phyloP scores from a whole-genome alignment of 2,329 filamentous ascomycete genomes.

The Nemania diffusa region DNA sequence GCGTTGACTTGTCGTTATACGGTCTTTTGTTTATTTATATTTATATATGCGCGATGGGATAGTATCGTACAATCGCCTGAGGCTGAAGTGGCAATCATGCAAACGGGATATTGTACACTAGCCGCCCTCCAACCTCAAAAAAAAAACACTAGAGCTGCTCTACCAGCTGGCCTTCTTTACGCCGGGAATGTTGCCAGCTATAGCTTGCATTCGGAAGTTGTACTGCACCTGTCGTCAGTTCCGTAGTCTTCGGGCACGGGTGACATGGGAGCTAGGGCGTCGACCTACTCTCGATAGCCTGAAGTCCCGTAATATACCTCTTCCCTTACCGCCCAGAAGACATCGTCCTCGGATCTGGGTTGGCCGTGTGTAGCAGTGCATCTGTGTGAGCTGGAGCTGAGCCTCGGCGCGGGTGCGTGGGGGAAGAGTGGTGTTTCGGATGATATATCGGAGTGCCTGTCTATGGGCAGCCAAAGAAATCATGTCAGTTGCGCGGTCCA shows the following conservation, averaged over 20 bases:
- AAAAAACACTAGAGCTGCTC: constrained; percentile 33
- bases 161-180: constrained; percentile 98
- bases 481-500: constrained; percentile 17
- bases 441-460: constrained; percentile 92
- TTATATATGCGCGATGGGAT: constrained; percentile 13
- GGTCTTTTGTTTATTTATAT: neutral
- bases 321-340: constrained; percentile 87
- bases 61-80: constrained; percentile 35
- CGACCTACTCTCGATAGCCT: constrained; percentile 63
- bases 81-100: constrained; percentile 10
- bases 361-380: constrained; percentile 94
- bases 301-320: constrained; percentile 93
- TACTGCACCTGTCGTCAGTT: constrained; percentile 67
- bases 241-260: neutral
- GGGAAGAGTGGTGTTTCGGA: constrained; percentile 89
- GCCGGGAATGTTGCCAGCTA: constrained; percentile 86
- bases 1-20: constrained; percentile 4
- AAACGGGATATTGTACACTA: constrained; percentile 37
- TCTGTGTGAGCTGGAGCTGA: constrained; percentile 90
- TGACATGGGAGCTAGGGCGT: neutral
- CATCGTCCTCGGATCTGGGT: constrained; percentile 96
- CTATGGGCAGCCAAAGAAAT: constrained; percentile 62
- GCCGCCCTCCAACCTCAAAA: neutral
- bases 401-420: constrained; percentile 86
- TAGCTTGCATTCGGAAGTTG: constrained; percentile 90